Evolutionary conservation across 2,329 filamentous ascomycete species (phyloP).

Genomic region (Fusarium chlamydosporum): DNA sequence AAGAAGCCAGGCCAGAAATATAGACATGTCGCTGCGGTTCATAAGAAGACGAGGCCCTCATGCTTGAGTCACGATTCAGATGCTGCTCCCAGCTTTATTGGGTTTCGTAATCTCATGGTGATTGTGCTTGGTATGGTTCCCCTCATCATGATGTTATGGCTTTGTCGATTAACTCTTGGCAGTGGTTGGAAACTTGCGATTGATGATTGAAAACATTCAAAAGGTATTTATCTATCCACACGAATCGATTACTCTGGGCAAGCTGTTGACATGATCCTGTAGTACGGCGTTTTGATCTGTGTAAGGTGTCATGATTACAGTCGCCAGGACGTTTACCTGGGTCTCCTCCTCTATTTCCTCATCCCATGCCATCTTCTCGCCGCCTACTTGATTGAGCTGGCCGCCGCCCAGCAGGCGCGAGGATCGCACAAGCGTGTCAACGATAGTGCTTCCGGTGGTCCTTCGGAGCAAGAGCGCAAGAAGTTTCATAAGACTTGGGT

Average conservation of each 20-base stretch:
- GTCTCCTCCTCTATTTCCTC: conserved; percentile 83
- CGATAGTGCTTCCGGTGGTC: conserved; percentile 62
- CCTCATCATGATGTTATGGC: conserved; percentile 32
- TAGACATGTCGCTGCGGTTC: conserved; percentile 90
- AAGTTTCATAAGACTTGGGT: conserved; percentile 84
- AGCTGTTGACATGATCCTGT: conserved; percentile 31
- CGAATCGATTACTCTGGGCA: not conserved
- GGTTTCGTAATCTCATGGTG: conserved; percentile 96
- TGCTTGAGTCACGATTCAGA: conserved; percentile 88
- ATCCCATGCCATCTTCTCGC: conserved; percentile 93
- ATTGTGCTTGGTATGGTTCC: conserved; percentile 80
- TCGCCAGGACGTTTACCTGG: conserved; percentile 80
- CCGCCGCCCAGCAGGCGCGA: conserved; percentile 84
- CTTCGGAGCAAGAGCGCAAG: conserved; percentile 71
- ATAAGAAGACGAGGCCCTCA: conserved; percentile 79
- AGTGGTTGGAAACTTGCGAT: conserved; percentile 93
- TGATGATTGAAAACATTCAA: conserved; percentile 97
- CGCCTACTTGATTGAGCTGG: conserved; percentile 89
- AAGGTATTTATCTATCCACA: conserved; percentile 71
- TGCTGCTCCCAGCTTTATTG: conserved; percentile 84
- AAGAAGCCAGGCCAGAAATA: conserved; percentile 71
- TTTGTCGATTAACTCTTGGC: conserved; percentile 39
- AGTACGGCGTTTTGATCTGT: conserved; percentile 97
- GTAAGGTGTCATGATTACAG: conserved; percentile 90
- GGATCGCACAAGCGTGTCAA: conserved; percentile 70